Base-by-base conservation (phyloP, 345 rosid genomes). In the Capsella bursapastoris region DNA sequence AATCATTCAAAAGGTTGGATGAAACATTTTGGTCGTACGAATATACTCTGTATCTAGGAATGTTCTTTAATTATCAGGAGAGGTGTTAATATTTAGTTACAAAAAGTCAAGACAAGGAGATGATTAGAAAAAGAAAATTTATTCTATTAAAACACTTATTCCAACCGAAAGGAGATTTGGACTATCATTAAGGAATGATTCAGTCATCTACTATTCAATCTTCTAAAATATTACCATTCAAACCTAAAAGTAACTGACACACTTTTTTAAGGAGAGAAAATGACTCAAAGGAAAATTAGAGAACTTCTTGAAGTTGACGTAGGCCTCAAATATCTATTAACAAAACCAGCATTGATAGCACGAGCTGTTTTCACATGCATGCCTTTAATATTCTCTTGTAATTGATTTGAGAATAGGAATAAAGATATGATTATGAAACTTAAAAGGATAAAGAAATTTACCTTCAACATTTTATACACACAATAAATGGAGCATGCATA, bases 401-500 rank as follows among this genome's bases (percentile, higher is more conserved):
- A 47, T n/a, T 38, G 40, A 51, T 13, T 16, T 3, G 57, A 57
- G 45, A 27, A 57, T 18, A 51, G 76, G 25, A 1, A 22, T 22
- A 22, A 22, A 22, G 25, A 22, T 22, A 22, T 1, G 25, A 22
- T 22, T 22, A 22, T 1, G 25, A 22, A 22, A 22, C 25, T 22
- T 22, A 22, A 22, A 22, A 1, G 25, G 56, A 53, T 47, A 66
- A 45, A 50, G 35, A 53, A 44, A 57, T 58, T 75, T 82, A 91
- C 98, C 97, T 94, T 94, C 63, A 94, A 81, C 98, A 94, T 91
- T 81, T 94, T 94, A 84, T 94, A 94, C 66, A 94, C 97, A 84
- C 92, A 94, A 68, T 94, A 94, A 58, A 90, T 69, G 56, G 98
- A 94, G 68, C 91, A 89, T 56, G 93, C 98, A 85, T 91, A 94